Evolutionary conservation across 2,329 filamentous ascomycete species (phyloP).

Genomic region (Aspergillus piperis): DNA sequence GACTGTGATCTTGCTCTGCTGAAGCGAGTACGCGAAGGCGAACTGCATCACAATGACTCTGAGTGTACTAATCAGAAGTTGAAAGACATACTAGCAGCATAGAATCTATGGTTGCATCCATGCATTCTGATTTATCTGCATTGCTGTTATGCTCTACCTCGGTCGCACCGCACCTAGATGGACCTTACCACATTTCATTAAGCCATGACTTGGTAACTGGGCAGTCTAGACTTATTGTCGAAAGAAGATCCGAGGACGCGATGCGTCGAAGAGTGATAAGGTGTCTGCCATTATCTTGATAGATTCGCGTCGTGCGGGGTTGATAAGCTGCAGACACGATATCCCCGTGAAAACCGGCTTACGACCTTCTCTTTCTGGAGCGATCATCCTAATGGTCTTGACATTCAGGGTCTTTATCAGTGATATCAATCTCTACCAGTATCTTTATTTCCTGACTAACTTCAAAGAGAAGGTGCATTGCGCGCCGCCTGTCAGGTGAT

Average conservation of each 20-base stretch:
- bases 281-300: not conserved
- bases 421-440: not conserved
- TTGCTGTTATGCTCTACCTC: not conserved
- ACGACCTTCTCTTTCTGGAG: conserved; percentile 6
- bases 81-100: too few relatives aligned
- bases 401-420: not conserved
- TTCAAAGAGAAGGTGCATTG: not conserved
- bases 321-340: conserved; percentile 5
- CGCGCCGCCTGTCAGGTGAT: not conserved
- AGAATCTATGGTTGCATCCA: too few relatives aligned
- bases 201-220: not conserved
- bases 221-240: not conserved
- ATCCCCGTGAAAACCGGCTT: not conserved
- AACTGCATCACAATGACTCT: too few relatives aligned
- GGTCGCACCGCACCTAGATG: not conserved
- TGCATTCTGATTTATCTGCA: not conserved
- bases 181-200: not conserved
- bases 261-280: not conserved
- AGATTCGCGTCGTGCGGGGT: conserved; percentile 5
- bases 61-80: too few relatives aligned
- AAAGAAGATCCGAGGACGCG: not conserved
- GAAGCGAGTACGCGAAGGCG: too few relatives aligned
- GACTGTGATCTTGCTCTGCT: too few relatives aligned
- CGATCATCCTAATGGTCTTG: not conserved
- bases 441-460: not conserved